These are phyloP conservation scores for Tolypocladium inflatum DNA, from an alignment of 2,329 filamentous ascomycete species.

Conservation along the genomic window DNA sequence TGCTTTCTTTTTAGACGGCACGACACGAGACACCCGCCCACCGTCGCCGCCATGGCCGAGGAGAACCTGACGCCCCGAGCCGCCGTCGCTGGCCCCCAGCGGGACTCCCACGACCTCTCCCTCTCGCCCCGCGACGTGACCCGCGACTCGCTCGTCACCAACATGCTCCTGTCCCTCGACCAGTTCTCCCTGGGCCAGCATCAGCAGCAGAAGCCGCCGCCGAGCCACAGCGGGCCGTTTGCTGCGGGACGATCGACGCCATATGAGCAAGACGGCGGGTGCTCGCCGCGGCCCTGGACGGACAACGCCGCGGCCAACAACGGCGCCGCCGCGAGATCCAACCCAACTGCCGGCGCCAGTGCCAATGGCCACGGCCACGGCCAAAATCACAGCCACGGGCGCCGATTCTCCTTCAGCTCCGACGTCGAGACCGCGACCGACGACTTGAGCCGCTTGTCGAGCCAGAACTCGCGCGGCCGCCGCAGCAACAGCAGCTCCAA, in stretches of 20 bases:
- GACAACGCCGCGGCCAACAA: background rate
- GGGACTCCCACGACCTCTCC: slow-evolving; percentile 79
- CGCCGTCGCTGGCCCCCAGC: slow-evolving; percentile 15
- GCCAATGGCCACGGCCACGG: background rate
- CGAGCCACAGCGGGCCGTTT: background rate
- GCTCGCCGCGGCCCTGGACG: background rate
- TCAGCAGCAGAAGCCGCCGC: background rate
- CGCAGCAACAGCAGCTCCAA: slow-evolving; percentile 77
- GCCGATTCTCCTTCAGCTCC: slow-evolving; percentile 49
- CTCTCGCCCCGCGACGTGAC: slow-evolving; percentile 67
- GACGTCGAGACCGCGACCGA: slow-evolving; percentile 49
- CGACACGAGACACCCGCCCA: slow-evolving; percentile 5
- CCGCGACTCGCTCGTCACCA: slow-evolving; percentile 86
- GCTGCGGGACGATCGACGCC: slow-evolving; percentile 6
- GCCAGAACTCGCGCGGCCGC: slow-evolving; percentile 45
- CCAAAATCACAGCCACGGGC: slow-evolving; percentile 10
- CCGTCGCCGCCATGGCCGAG: slow-evolving; percentile 15
- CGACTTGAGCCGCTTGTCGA: slow-evolving; percentile 44
- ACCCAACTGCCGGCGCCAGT: background rate
- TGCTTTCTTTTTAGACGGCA: slow-evolving; percentile 15
- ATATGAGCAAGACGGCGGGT: slow-evolving; percentile 17
- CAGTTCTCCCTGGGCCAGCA: slow-evolving; percentile 55
- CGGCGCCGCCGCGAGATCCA: background rate
- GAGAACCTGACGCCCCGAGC: slow-evolving; percentile 11
- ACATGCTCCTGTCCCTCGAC: slow-evolving; percentile 90